Conservation (phyloP, 345 rosid genomes). For the Barbarea vulgaris region DNA sequence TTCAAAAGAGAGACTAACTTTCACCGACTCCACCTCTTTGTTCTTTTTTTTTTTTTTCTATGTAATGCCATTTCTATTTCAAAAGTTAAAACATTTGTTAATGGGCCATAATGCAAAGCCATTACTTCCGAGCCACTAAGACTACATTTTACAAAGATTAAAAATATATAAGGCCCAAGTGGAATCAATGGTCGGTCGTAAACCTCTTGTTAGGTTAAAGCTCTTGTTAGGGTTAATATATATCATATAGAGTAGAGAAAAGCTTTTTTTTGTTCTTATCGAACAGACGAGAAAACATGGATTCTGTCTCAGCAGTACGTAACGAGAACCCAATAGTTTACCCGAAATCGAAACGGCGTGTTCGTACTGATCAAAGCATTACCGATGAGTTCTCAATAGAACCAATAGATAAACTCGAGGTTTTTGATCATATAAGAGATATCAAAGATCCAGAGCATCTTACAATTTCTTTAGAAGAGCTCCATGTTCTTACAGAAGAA, state of each 20-base stretch:
- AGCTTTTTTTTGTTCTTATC: neutral
- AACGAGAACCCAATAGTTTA: slow-evolving; percentile 74
- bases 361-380: slow-evolving; percentile 37
- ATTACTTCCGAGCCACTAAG: neutral
- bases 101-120: neutral
- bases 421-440: slow-evolving; percentile 84
- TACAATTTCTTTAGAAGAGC: slow-evolving; percentile 69
- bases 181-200: neutral
- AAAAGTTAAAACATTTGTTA: neutral
- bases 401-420: slow-evolving; percentile 71
- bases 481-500: slow-evolving; percentile 60
- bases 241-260: neutral
- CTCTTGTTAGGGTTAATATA: neutral
- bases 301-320: slow-evolving; percentile 53
- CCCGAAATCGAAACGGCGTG: slow-evolving; percentile 59
- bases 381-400: slow-evolving; percentile 62
- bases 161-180: neutral
- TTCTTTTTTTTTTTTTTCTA: no score
- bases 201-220: neutral
- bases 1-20: no score
- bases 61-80: neutral
- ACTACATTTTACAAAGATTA: neutral
- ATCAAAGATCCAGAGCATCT: slow-evolving; percentile 94
- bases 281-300: slow-evolving; percentile 45
- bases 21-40: neutral